Evolutionary conservation across 495 filamentous ascomycete genomes (phyloP).

Genomic region (Xylaria intraflava): DNA sequence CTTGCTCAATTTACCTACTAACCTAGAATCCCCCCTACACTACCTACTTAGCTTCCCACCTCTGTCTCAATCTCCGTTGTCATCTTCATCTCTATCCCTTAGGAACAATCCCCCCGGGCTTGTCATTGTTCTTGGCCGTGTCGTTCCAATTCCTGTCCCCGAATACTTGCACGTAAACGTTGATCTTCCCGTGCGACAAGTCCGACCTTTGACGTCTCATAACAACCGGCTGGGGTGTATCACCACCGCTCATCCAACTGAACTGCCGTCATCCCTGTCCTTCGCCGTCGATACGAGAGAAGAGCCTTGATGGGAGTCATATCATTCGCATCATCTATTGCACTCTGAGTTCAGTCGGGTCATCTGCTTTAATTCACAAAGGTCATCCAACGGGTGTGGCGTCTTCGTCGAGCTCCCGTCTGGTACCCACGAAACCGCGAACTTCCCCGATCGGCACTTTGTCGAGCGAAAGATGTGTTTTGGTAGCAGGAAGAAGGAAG

Average conservation of each 20-base stretch:
- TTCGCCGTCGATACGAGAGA: background rate
- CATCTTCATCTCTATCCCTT: background rate
- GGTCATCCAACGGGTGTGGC: too few species aligned
- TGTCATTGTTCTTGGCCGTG: background rate
- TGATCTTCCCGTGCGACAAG: conserved; percentile 1
- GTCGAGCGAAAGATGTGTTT: conserved; percentile 50
- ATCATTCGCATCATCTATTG: background rate
- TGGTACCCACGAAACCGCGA: conserved; percentile 1
- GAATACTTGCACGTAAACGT: background rate
- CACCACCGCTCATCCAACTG: background rate
- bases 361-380: too few species aligned
- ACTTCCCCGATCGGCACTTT: background rate
- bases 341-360: background rate
- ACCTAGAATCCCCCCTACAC: background rate
- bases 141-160: background rate
- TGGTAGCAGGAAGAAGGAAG: conserved; percentile 47
- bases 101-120: background rate
- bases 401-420: background rate
- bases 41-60: background rate
- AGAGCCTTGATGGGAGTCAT: background rate
- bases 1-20: background rate
- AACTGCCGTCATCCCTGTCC: background rate
- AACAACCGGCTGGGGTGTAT: background rate
- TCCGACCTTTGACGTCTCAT: background rate
- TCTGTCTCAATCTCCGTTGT: background rate